A percentile compares a stretch with the other conserved stretches of the same genome.
These are phyloP conservation scores for Geotrichum phurueaensis DNA, from an alignment of 1,139 yeast species.

Conservation along the genomic window DNA sequence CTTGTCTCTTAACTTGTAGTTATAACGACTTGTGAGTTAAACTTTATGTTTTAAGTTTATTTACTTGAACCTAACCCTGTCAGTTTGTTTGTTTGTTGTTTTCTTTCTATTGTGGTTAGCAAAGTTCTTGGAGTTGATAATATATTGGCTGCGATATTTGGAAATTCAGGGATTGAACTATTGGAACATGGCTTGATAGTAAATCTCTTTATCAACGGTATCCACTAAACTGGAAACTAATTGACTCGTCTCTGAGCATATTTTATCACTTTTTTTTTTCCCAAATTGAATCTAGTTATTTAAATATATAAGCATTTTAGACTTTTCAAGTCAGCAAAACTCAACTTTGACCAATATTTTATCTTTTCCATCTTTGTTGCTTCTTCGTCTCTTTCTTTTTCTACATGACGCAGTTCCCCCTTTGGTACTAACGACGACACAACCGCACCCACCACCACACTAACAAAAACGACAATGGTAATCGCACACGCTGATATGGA, in stretches of 20 bases:
- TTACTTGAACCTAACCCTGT: too few relatives aligned
- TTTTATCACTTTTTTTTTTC: background rate
- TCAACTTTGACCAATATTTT: background rate
- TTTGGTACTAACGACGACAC: background rate
- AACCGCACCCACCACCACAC: background rate
- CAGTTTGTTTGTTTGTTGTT: too few relatives aligned
- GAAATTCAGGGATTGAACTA: too few relatives aligned
- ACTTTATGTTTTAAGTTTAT: too few relatives aligned
- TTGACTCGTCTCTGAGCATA: background rate
- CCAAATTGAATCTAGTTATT: too few relatives aligned
- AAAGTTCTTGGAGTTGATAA: too few relatives aligned
- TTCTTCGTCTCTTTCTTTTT: background rate
- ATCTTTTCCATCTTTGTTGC: background rate
- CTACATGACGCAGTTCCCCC: background rate
- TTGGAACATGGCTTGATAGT: background rate
- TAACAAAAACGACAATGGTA: background rate
- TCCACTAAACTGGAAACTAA: background rate
- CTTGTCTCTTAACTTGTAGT: too few relatives aligned
- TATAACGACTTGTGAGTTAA: too few relatives aligned
- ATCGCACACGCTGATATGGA: conserved; percentile 2
- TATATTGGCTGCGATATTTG: too few relatives aligned
- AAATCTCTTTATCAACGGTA: background rate
- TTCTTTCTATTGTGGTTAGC: too few relatives aligned
- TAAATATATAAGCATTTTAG: background rate
- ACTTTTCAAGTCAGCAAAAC: background rate